Evolutionary conservation across 495 filamentous ascomycete species (phyloP), one percentile per base, ranked within the genome.

Genomic region (Pyronema domesticum): DNA sequence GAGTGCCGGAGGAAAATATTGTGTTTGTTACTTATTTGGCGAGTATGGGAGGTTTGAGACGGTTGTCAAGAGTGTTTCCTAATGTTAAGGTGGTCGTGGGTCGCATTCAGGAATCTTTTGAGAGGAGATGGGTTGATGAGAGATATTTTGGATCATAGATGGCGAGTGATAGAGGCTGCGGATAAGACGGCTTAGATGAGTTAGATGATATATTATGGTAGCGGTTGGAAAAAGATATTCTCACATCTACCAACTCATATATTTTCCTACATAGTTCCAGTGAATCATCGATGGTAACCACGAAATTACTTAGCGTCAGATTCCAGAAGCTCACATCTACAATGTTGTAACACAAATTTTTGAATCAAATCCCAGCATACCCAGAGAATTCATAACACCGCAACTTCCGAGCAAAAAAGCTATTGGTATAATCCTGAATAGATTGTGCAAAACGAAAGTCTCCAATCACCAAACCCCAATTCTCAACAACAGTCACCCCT

Each of bases 21-120:
- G 82, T 93, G 30, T 86, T 93, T 67, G 87, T 91, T 43, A 88
- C 86, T 6, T 89, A 85, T 63, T 78, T 83, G 54, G 87, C 85
- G 0, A 86, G 86, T n/a, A 78, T 77, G 57, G 76, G 78, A 55
- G 91, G 89, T 0, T 63, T 95, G 43, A 85, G 88, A 55, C 73
- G 91, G 50, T 69, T 98, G 56, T 79, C 81, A 39, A 85, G 80
- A 37, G 91, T 93, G 9, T 98, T 87, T 58, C 87, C 91, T 0
- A 80, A 81, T 13, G 76, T 95, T 10, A 79, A 78, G 57, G 82
- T 89, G 30, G 83, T 98, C 47, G 81, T 94, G 36, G 81, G 84
- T 52, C 78, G 80, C 48, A 76, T 95, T 60, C 79, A 83, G 46
- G 75, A 80, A 33, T 84, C 88, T 55, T 74, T 76, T 57, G 81